Conservation (phyloP, 148 eudicot genomes). For the Rhododendron henanense region DNA sequence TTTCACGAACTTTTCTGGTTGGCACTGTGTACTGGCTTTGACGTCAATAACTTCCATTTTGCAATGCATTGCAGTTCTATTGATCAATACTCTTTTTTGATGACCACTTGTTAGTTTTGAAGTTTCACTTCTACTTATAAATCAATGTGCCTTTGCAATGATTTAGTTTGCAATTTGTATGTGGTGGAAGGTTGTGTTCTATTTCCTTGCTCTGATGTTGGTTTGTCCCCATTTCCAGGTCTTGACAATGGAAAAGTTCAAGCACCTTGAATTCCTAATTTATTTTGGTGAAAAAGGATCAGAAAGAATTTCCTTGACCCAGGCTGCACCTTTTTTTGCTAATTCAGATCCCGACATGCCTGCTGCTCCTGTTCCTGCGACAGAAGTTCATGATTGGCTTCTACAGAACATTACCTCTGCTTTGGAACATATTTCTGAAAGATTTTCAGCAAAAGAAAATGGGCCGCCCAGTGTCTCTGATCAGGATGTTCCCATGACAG, state of each 20-base stretch:
- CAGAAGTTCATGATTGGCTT: slow-evolving; percentile 91
- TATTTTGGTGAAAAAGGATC: slow-evolving; percentile 84
- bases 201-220: background rate
- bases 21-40: background rate
- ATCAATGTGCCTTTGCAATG: background rate
- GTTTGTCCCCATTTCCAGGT: slow-evolving; percentile 45
- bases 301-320: slow-evolving; percentile 71
- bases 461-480: slow-evolving; percentile 65
- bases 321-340: slow-evolving; percentile 85
- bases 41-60: background rate
- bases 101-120: background rate
- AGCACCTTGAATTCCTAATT: slow-evolving; percentile 78
- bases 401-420: slow-evolving; percentile 66
- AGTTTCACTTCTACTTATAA: background rate
- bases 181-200: background rate
- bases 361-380: slow-evolving; percentile 86
- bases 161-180: background rate
- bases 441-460: slow-evolving; percentile 70
- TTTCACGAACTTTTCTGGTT: background rate
- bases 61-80: background rate
- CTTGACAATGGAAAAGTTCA: slow-evolving; percentile 85
- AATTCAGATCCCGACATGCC: slow-evolving; percentile 99
- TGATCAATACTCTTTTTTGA: background rate
- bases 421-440: slow-evolving; percentile 77
- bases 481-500: slow-evolving; percentile 84